Base-by-base conservation (phyloP, 257 asterid species). In the Penstemon barbatus region DNA sequence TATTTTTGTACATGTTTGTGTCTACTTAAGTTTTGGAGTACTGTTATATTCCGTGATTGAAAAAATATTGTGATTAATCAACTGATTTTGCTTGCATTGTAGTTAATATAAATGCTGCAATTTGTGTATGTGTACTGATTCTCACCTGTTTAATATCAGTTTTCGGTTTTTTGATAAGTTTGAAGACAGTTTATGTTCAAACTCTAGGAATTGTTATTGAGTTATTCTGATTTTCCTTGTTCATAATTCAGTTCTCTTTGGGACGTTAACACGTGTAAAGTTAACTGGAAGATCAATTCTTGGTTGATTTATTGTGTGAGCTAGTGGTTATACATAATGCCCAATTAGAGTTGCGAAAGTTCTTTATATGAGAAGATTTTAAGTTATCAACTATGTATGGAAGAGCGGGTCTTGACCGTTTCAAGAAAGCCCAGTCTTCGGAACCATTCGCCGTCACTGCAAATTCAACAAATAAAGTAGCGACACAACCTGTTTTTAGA, bases 401-500 rank as follows among this genome's bases (percentile, higher is more conserved):
- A 61, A 84, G 95, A 83, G 61, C 88, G 4, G 99, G 96, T 33
- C 96, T 93, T 68, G 97, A 86, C 74, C 93, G 97, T 51, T 94
- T 94, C 80, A 94, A 84, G 82, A 94, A 94, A 83, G 99, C 97
- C 6, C 91, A 89, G 74, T 69, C 95, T 3, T 66, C 76, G 61
- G 97, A 94, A 73, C 99, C 99, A 52, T 94, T 94, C 73, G 72
- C 92, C 7, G 97, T 94, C 71, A 62, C 80, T 52, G 25, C 78
- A 7, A 88, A 77, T 56, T 78, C 94, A 55, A 65, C 86, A 13
- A 33, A 81, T 44, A 85, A 74, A 70, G 66, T 82, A 36, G 73
- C 74, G 45, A 33, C 60, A 12, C 77, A 56, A 19, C 76, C 80
- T 59, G 58, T 78, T 40, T 57, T 61, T n/a, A 65, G 65, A 36